These are phyloP conservation scores for Maudiozyma humilis DNA, from an alignment of 1,139 yeast species.

Conservation along the genomic window DNA sequence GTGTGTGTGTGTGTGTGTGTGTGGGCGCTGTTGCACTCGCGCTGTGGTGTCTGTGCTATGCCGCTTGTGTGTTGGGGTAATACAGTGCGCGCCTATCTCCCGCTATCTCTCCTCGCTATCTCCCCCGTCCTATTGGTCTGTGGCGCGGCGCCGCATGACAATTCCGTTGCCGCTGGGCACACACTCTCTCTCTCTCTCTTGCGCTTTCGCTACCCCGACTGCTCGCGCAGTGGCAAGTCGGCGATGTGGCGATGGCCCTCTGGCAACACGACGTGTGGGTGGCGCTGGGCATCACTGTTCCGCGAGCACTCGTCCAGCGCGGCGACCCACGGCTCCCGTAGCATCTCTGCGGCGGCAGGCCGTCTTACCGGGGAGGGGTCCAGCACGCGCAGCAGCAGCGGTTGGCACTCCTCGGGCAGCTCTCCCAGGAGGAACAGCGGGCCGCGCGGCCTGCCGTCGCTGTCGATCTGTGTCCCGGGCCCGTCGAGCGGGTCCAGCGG, in stretches of 20 bases:
- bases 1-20: too few relatives aligned
- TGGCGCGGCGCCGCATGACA: too few relatives aligned
- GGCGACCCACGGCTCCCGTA: slow-evolving; percentile 59
- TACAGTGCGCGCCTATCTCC: too few relatives aligned
- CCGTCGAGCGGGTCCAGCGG: too few relatives aligned
- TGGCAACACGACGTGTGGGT: not conserved
- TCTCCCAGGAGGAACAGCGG: slow-evolving; percentile 54
- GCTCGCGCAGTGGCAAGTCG: not conserved
- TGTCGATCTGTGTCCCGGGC: not conserved
- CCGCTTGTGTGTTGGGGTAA: too few relatives aligned
- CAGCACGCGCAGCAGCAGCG: slow-evolving; percentile 56
- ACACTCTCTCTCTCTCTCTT: too few relatives aligned
- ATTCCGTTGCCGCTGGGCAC: too few relatives aligned
- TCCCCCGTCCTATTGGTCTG: too few relatives aligned
- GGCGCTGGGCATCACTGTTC: too few relatives aligned
- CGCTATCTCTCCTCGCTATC: too few relatives aligned
- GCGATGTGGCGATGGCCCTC: not conserved
- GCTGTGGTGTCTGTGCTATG: too few relatives aligned
- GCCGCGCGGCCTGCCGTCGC: slow-evolving; percentile 37
- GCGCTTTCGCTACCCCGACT: not conserved
- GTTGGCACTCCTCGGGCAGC: slow-evolving; percentile 51
- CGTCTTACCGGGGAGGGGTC: slow-evolving; percentile 69
- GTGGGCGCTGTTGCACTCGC: too few relatives aligned
- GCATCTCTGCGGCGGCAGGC: slow-evolving; percentile 62
- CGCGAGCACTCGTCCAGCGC: slow-evolving; percentile 53